phyloP scores from a whole-genome alignment of 2,329 filamentous ascomycete genomes.

The Tolypocladium nubicola region DNA sequence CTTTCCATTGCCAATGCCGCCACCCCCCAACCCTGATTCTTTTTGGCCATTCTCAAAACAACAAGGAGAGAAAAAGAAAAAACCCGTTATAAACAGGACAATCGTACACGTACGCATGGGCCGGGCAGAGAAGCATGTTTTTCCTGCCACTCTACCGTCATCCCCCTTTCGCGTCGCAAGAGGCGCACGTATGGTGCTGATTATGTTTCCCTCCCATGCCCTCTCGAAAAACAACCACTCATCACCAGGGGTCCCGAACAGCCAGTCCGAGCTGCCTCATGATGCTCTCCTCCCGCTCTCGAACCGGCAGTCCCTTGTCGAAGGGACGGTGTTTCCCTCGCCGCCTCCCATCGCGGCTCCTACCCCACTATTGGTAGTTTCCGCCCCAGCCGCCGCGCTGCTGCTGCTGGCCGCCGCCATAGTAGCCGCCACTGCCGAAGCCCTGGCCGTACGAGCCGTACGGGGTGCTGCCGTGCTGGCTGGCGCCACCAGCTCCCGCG shows the following conservation, averaged over 20 bases:
- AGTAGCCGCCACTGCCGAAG: slow-evolving; percentile 37
- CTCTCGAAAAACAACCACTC: slow-evolving; percentile 8
- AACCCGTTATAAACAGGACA: slow-evolving; percentile 14
- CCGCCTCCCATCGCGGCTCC: slow-evolving; percentile 15
- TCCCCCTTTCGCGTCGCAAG: slow-evolving; percentile 4
- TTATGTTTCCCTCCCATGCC: slow-evolving; percentile 18
- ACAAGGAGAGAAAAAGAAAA: slow-evolving; percentile 12
- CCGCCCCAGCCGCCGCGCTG: slow-evolving; percentile 47
- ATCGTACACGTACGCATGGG: slow-evolving; percentile 25
- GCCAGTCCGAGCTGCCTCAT: slow-evolving; percentile 8
- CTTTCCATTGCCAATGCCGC: slow-evolving; percentile 12
- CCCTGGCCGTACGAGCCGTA: slow-evolving; percentile 43
- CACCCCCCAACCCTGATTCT: slow-evolving; percentile 15
- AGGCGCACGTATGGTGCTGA: slow-evolving; percentile 15
- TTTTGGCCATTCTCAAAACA: slow-evolving; percentile 19
- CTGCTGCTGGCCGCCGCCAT: slow-evolving; percentile 25
- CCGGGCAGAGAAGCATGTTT: slow-evolving; percentile 5
- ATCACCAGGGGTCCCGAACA: slow-evolving; percentile 3
- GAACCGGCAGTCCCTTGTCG: slow-evolving; percentile 2
- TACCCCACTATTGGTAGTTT: slow-evolving; percentile 43
- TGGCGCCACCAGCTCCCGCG: slow-evolving; percentile 33
- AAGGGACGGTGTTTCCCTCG: slow-evolving; percentile 4
- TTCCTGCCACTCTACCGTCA: slow-evolving; percentile 3
- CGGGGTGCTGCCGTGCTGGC: slow-evolving; percentile 40
- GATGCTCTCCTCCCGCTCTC: slow-evolving; percentile 5